Conservation (phyloP, 495 filamentous ascomycete genomes). For the Aspergillus indologenus region DNA sequence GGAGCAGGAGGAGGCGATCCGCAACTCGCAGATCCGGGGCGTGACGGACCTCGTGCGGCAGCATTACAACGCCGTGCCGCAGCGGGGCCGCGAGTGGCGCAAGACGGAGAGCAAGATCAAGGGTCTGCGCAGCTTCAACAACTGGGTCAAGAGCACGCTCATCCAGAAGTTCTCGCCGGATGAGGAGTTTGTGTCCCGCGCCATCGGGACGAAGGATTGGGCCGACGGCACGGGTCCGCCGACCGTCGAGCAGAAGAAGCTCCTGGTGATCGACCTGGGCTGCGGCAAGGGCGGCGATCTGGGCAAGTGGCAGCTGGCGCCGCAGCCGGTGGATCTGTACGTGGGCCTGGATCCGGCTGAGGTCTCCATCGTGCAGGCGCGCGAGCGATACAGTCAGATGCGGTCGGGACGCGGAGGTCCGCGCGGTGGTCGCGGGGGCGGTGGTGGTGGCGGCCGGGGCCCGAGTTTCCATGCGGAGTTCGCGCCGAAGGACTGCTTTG, state of each 20-base stretch:
- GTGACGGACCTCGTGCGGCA: conserved; percentile 83
- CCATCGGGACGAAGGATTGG: conserved; percentile 41
- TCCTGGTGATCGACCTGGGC: conserved; percentile 87
- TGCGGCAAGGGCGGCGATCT: conserved; percentile 97
- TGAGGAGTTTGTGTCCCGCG: conserved; percentile 58
- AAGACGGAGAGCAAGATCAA: conserved; percentile 92
- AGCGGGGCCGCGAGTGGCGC: conserved; percentile 87
- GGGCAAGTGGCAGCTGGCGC: conserved; percentile 90
- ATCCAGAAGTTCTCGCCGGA: conserved; percentile 95
- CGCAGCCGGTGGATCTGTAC: conserved; percentile 80
- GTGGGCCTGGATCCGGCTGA: conserved; percentile 92
- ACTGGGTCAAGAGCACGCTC: conserved; percentile 95
- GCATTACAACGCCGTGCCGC: conserved; percentile 93
- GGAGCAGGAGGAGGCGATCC: conserved; percentile 50
- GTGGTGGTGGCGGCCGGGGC: too few species aligned
- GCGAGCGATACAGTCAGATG: conserved; percentile 78
- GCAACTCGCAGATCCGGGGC: conserved; percentile 46
- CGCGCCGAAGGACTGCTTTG: conserved; percentile 84
- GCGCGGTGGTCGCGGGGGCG: conserved; percentile 54
- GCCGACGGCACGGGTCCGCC: conserved; percentile 52
- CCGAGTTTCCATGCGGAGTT: conserved; percentile 82
- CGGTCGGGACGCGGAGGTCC: conserved; percentile 52
- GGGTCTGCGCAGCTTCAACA: conserved; percentile 91
- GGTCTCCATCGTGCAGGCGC: conserved; percentile 83
- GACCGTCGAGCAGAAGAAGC: conserved; percentile 42